phyloP scores from a whole-genome alignment of 495 filamentous ascomycete species.

The Hyaloscypha finlandica region DNA sequence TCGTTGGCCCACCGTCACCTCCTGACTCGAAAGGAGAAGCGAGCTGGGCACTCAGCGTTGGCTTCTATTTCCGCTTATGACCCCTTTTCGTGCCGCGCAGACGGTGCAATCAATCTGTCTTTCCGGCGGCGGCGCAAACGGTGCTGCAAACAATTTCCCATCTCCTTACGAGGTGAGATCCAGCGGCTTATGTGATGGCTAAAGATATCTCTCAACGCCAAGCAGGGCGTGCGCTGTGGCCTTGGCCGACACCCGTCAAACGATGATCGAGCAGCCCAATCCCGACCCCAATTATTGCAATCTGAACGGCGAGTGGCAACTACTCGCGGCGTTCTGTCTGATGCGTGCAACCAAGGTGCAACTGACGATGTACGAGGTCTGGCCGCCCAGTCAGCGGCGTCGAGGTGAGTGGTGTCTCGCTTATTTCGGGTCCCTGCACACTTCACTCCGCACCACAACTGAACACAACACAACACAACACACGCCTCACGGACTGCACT shows the following conservation, averaged over 20 bases:
- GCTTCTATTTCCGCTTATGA: background rate
- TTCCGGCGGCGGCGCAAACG: background rate
- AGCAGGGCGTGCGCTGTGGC: background rate
- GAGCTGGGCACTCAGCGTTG: background rate
- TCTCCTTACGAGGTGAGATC: background rate
- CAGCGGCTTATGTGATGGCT: background rate
- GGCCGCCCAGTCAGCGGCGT: too few relatives aligned
- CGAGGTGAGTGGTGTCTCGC: too few relatives aligned
- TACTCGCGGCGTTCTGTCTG: too few relatives aligned
- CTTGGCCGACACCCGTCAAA: background rate
- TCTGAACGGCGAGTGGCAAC: too few relatives aligned
- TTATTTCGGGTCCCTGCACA: too few relatives aligned
- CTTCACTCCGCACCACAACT: too few relatives aligned
- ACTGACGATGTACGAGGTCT: too few relatives aligned
- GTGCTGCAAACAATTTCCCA: background rate
- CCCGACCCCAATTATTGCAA: too few relatives aligned
- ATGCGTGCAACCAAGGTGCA: too few relatives aligned
- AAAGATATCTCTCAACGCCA: background rate
- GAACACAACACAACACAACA: too few relatives aligned
- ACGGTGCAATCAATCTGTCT: background rate
- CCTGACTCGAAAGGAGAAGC: background rate
- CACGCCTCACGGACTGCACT: too few relatives aligned
- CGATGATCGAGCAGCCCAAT: too few relatives aligned
- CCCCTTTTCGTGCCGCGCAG: background rate
- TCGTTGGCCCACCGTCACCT: background rate